These are phyloP conservation scores for Salvia rosmarinus DNA, from an alignment of 257 asterid genomes.

Conservation along the genomic window DNA sequence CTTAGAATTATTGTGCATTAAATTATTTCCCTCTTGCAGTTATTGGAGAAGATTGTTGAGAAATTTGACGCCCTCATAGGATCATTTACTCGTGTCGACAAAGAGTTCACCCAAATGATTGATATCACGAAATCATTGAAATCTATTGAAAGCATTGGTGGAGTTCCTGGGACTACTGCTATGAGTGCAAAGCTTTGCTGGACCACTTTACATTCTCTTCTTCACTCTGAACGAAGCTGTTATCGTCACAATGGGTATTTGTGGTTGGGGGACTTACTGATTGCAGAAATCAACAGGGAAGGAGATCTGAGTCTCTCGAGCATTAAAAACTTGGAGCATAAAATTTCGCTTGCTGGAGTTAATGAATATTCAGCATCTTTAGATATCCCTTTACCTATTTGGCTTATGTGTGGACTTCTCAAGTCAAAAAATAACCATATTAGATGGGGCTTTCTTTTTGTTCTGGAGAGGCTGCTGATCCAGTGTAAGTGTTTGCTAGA, in stretches of 20 bases:
- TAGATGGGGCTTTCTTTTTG: conserved; percentile 87
- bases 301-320: conserved; percentile 67
- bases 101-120: conserved; percentile 75
- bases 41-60: conserved; percentile 83
- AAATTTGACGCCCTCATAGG: conserved; percentile 76
- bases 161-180: conserved; percentile 54
- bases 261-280: conserved; percentile 96
- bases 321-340: conserved; percentile 76
- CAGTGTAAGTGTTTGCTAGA: conserved; percentile 94
- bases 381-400: conserved; percentile 81
- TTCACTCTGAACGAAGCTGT: conserved; percentile 78
- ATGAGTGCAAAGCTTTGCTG: conserved; percentile 73
- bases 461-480: conserved; percentile 95
- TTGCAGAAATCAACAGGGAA: conserved; percentile 78
- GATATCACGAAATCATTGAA: conserved; percentile 74
- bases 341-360: conserved; percentile 73
- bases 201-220: conserved; percentile 97
- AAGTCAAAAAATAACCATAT: conserved; percentile 72
- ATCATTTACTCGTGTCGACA: conserved; percentile 85
- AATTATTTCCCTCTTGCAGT: conserved; percentile 57
- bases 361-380: conserved; percentile 76
- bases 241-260: conserved; percentile 94
- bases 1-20: conserved; percentile 22
- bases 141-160: conserved; percentile 61
- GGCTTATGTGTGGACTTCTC: conserved; percentile 97